phyloP scores from a whole-genome alignment of 176 grass and related monocot species.

The Bothriochloa decipiens region DNA sequence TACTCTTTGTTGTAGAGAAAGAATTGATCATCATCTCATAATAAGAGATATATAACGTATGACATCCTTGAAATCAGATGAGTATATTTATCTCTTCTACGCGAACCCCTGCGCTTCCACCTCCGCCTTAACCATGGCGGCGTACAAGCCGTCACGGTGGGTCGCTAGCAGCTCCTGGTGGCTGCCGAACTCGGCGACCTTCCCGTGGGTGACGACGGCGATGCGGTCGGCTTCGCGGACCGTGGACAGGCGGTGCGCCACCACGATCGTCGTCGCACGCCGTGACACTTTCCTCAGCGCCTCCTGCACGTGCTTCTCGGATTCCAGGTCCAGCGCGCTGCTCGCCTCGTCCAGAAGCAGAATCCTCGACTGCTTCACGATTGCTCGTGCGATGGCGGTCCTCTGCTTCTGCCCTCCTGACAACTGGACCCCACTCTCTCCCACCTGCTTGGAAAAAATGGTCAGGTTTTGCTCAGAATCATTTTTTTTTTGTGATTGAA shows the following conservation, averaged over 20 bases:
- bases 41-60: not conserved
- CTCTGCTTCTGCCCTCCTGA: constrained; percentile 69
- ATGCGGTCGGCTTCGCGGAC: constrained; percentile 60
- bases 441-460: constrained; percentile 36
- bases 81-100: not conserved
- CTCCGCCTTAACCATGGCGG: constrained; percentile 59
- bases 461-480: not conserved
- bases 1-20: not conserved
- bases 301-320: constrained; percentile 59
- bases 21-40: not conserved
- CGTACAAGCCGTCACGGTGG: constrained; percentile 48
- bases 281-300: constrained; percentile 28
- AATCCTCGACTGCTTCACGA: constrained; percentile 57
- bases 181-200: constrained; percentile 19
- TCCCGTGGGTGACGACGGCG: constrained; percentile 49
- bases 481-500: too few species aligned
- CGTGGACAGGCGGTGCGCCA: constrained; percentile 61
- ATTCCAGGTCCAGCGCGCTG: constrained; percentile 66
- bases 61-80: not conserved
- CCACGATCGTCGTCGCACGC: constrained; percentile 49
- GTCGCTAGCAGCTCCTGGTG: constrained; percentile 12
- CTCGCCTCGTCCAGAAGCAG: constrained; percentile 59
- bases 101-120: constrained; percentile 58
- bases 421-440: constrained; percentile 65
- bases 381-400: constrained; percentile 58